These are phyloP conservation scores for Knoxdaviesia proteae DNA, from an alignment of 2,329 filamentous ascomycete species.

Conservation along the genomic window DNA sequence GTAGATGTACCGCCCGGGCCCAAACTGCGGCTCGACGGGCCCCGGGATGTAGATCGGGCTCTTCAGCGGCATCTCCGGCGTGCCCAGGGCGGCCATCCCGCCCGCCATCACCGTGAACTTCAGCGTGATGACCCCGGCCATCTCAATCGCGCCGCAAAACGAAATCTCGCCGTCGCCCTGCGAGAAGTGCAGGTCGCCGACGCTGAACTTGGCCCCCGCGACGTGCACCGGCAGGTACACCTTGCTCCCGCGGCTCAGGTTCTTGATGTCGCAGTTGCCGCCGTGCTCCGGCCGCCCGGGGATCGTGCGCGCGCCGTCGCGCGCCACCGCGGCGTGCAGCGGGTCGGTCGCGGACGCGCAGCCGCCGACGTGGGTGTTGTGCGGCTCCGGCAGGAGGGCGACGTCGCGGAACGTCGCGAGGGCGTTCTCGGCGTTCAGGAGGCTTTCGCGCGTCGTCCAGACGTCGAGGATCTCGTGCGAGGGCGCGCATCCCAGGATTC, in stretches of 20 bases:
- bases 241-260: slow-evolving; percentile 56
- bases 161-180: slow-evolving; percentile 84
- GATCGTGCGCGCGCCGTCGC: slow-evolving; percentile 67
- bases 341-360: slow-evolving; percentile 27
- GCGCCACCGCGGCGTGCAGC: slow-evolving; percentile 41
- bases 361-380: slow-evolving; percentile 52
- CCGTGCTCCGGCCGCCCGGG: slow-evolving; percentile 72
- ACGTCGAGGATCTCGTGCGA: slow-evolving; percentile 54
- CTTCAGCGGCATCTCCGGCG: slow-evolving; percentile 29
- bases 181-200: slow-evolving; percentile 73
- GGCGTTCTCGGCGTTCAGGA: slow-evolving; percentile 46
- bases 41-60: slow-evolving; percentile 72
- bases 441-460: slow-evolving; percentile 70
- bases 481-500: slow-evolving; percentile 77
- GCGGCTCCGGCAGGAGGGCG: slow-evolving; percentile 52
- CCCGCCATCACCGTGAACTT: slow-evolving; percentile 77
- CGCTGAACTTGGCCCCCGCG: slow-evolving; percentile 67
- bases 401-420: slow-evolving; percentile 40
- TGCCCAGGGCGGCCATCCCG: slow-evolving; percentile 47
- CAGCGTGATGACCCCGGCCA: slow-evolving; percentile 78
- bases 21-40: slow-evolving; percentile 74
- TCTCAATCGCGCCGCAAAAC: slow-evolving; percentile 80
- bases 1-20: slow-evolving; percentile 60
- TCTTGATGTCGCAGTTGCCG: slow-evolving; percentile 85
- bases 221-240: slow-evolving; percentile 82